Conservation (phyloP, 306 rosid species). For the Canavalia ensiformis region DNA sequence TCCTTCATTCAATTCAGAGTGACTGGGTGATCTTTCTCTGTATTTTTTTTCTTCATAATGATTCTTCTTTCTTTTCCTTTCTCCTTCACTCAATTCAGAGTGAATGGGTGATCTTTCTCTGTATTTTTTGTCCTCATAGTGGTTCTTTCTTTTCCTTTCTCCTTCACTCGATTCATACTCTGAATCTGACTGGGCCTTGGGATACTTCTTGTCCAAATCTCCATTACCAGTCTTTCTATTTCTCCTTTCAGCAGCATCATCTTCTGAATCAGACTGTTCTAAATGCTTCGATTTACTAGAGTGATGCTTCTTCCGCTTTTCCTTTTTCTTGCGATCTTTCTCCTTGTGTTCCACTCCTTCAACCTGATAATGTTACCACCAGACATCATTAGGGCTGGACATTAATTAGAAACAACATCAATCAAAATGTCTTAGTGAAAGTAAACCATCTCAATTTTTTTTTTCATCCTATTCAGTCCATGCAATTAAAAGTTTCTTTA, state of each 20-base stretch:
- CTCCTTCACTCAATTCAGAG: too few relatives aligned
- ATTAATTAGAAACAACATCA: constrained; percentile 24
- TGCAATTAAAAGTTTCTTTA: constrained; percentile 4
- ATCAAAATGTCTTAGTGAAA: constrained; percentile 22
- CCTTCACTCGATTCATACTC: constrained; percentile 49
- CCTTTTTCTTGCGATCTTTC: constrained; percentile 62
- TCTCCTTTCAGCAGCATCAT: constrained; percentile 55
- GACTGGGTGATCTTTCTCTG: constrained; percentile 55
- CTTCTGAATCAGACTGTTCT: constrained; percentile 60
- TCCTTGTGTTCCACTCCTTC: constrained; percentile 60
- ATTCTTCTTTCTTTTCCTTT: constrained; percentile 31
- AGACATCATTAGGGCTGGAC: constrained; percentile 25
- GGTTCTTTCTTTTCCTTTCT: constrained; percentile 48
- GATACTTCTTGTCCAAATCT: constrained; percentile 50
- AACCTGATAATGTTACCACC: constrained; percentile 53
- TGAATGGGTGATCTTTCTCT: constrained; percentile 55
- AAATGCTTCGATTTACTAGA: constrained; percentile 66
- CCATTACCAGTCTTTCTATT: constrained; percentile 51
- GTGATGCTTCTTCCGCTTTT: constrained; percentile 66
- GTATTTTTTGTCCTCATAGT: constrained; percentile 48
- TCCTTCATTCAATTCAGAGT: neutral
- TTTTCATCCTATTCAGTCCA: constrained; percentile 11
- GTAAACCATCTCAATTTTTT: constrained; percentile 25
- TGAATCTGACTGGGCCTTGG: constrained; percentile 46
- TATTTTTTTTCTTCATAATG: constrained; percentile 48